Evolutionary conservation across 2,329 filamentous ascomycete species (phyloP), one percentile per base, ranked within the genome.

Genomic region (Pseudogymnoascus sp.): DNA sequence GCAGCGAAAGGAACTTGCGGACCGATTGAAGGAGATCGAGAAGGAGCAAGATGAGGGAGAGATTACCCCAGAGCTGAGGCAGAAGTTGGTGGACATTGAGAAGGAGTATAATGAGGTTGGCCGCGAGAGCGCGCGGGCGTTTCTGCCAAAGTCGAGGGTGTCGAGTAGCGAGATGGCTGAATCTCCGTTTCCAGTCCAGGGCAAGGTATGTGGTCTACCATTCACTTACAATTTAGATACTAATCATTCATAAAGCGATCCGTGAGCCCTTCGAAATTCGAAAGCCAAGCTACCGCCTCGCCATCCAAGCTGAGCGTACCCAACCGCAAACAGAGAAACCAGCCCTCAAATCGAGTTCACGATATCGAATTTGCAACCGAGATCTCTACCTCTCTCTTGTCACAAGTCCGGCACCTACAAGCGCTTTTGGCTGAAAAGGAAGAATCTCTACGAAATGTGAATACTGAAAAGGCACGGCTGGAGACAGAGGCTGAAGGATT

Each of bases 331-430:
- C 84, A 95, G 73, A 85, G 95, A 63, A 97, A 97, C 70, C 93
- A 97, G 73, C 90, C 91, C 1, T 85, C 89, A 9, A 95, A 88
- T 72, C 87, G 93, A 61, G 88, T 96, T 11, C 92, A 97, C 73
- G 95, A 99, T 72, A 96, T 99, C 72, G 92, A 97, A 70, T 96
- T 99, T 72, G 95, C 93, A n/a, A 93, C 95, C 60, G 93, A 99
- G 73, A 97, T 99, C 71, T 97, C 92, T 72, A 96, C 91, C 5
- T 96, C 92, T 1, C 81, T 99, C 61, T 88, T 99, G 61, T 87
- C 89, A n/a, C 95, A 97, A 77, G 90, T 99, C 60, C 88, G 95
- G 66, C 92, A 95, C 72, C 78, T 99, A 62, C 95, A 99, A 75
- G 83, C 87, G 2, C 80, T 96, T 15, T 82, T 99, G 10, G 84